Evolutionary conservation across 768 basidiomycete genomes (phyloP), one percentile per base, ranked within the genome.

Genomic region (Nidula microcarpa): DNA sequence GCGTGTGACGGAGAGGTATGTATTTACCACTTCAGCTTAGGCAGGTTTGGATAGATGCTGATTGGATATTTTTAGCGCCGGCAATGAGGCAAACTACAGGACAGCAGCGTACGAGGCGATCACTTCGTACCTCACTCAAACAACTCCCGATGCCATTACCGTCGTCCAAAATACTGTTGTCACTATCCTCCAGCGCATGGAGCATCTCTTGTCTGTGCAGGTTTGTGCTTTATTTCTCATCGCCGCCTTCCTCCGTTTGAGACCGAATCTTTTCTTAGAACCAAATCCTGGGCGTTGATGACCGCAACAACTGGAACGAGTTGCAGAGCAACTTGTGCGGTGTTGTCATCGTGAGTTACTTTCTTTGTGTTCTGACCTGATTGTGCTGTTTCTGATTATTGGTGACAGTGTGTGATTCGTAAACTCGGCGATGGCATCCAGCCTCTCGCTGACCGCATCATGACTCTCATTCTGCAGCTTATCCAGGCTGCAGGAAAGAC

Each of bases 241-340:
- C n/a, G 33, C 32, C 23, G 13, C 8, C 6, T 23, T 46, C 23
- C 43, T 52, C 10, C 6, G 2, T 30, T 39, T 10, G 16, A 33
- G 43, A 16, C 43, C 17, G 4, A 50, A 45, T 16, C 59, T 33
- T 41, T 33, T 6, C 43, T 14, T 61, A 95, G 85, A 92, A 90
- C 68, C 95, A 98, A 72, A 89, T 98, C 53, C 76, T 99, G 37
- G 97, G 97, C 43, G 77, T 86, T 14, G 97, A 99, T 69, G 97
- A 99, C 65, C 86, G 92, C 57, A 95, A 94, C 71, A 99, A 97
- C 74, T 97, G 96, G 94, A 97, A 97, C 64, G 96, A 99, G 67
- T 78, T 99, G 23, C 95, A 97, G 68, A 88, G 92, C 71, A 97
- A 96, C 72, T 80, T 98, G 60, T 97, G 94, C 68, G 86, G 88